Base-by-base conservation (phyloP, 106 monocot species). In the Dendrobium chrysotoxum region DNA sequence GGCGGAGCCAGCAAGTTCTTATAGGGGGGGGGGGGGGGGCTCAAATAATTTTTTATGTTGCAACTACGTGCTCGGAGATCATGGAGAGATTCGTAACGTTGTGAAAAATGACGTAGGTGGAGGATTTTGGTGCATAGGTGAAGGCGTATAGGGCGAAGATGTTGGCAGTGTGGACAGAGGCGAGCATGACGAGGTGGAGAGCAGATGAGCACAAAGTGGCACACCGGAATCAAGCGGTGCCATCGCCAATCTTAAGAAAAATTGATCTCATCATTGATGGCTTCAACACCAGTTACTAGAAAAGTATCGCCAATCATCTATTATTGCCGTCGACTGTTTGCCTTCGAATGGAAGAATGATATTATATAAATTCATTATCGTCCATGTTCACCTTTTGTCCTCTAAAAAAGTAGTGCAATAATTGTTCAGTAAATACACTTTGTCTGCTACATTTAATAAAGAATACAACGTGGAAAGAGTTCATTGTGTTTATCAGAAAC, bases 211-310 rank as follows among this genome's bases (percentile, higher is more conserved):
- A 94, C 44, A 90, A 90, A 8, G 88, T 87, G 26, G 85, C 74
- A 13, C 90, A 89, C 15, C 86, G 88, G 94, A 93, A 93, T 9
- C 90, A 82, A 44, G 82, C 90, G 30, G 89, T 89, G 72, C 90
- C 92, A 67, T 92, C 90, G 80, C 89, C 90, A 83, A 94, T 87
- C 72, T 92, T 94, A 12, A 90, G 92, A 17, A 88, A 87, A 47
- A 97, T 90, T 4, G 96, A 90, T 17, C 92, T 90, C 94, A 94
- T 94, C 31, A 44, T 72, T 16, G 72, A 16, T 0, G 76, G 9
- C 2, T 5, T 5, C 21, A 55, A 23, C 17, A 23, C 20, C 0
- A 3, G 0, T 35, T 35, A 35, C 0, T 35, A 3, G 35, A 40
- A 70, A 4, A 11, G 1, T 31, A 31, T n/a, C 16, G 70, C 21